Base-by-base conservation (phyloP, 73 alveolate species). In the Paraurostyla sp. region DNA sequence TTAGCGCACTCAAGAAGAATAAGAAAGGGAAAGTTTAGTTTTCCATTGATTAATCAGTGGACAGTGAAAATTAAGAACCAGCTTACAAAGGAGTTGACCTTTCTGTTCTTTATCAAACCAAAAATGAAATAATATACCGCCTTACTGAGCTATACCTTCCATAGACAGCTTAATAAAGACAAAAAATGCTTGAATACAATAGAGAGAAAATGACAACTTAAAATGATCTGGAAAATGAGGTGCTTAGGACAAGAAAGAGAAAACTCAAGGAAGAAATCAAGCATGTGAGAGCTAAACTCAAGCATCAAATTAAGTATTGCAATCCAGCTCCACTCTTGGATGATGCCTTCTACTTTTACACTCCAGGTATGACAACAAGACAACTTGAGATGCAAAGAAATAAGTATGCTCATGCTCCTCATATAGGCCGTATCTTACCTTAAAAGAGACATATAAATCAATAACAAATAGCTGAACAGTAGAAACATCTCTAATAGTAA, bases 351-450 rank as follows among this genome's bases (percentile, higher is more conserved):
- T 73, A 73, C 32, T 3, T 73, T 23, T 73, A 73, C 32, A 73
- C 65, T 3, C 71, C 65, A 32, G 86, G 86, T 23, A 73, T 73
- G 71, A 43, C 40, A 20, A 25, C 86, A 9, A 42, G 71, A n/a
- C 40, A 73, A 33, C 32, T 73, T 20, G 86, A 73, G 9, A 49
- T 49, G 71, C 32, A 32, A 16, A 42, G 71, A 33, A 49, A 49
- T 33, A 73, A 73, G 49, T 73, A 73, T 36, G 32, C 60, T 16
- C 86, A 73, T 25, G 71, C 86, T 48, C 86, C 71, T 45, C 86
- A 73, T 38, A 73, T 73, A 3, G 86, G 42, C 27, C 42, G 86
- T 20, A 43, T 73, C 9, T n/a, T 73, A 1, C 86, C 86, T 4
- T 35, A 73, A 33, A 73, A 73, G 56, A 42, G 86, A 45, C 86